Evolutionary conservation across 139 green algal species (phyloP), one percentile per base, ranked within the genome.

Genomic region (Desmodesmus armatus): DNA sequence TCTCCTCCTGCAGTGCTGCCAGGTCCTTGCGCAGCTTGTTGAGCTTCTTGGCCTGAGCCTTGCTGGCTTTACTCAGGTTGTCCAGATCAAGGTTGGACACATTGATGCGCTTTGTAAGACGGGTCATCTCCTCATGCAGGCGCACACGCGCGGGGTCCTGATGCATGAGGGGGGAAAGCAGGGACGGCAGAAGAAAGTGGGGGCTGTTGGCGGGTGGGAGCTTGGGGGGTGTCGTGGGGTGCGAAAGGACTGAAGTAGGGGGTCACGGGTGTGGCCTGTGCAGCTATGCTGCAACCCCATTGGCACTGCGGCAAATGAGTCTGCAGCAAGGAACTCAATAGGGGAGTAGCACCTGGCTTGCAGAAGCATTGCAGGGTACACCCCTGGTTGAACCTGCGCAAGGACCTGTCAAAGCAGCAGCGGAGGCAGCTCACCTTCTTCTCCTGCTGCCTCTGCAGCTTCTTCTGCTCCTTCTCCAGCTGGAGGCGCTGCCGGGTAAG

Each of bases 391-490:
- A n/a, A n/a, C n/a, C n/a, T n/a, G n/a, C n/a, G n/a, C n/a, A n/a
- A n/a, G n/a, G n/a, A n/a, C n/a, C n/a, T n/a, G n/a, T n/a, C n/a
- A n/a, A n/a, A n/a, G n/a, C n/a, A n/a, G n/a, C n/a, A n/a, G n/a
- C n/a, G n/a, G n/a, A n/a, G n/a, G n/a, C n/a, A n/a, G n/a, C 49
- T n/a, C 69, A 90, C 89, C 90, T 92, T 90, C 84, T 94, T 94
- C 11, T 95, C 93, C 5, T 91, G 49, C 27, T 98, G 92, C 27
- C 62, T 73, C 65, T 91, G 88, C 87, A 94, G 91, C 86, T 94
- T 96, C 49, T 93, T 93, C 15, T 94, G 74, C 83, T 94, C 92
- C 78, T 94, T 94, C 77, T 98, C 95, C 44, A 93, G 58, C 58
- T 88, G 62, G 82, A 98, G 51, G 31, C 85, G 78, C 49, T 95